These are phyloP conservation scores for Clavispora asparagi DNA, from an alignment of 805 yeast species.

Conservation along the genomic window DNA sequence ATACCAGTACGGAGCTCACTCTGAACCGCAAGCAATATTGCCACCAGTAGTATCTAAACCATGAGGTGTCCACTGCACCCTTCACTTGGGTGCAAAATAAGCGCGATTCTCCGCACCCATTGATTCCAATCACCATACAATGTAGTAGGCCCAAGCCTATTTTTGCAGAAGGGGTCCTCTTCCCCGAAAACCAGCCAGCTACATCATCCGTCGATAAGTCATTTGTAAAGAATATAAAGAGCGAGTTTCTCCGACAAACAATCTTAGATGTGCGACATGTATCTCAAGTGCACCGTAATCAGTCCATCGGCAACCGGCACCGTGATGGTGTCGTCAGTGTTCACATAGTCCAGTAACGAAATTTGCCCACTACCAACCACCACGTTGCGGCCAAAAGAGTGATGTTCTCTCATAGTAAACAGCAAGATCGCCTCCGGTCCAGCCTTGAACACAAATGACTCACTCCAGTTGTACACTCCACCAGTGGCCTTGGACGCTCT, in stretches of 20 bases:
- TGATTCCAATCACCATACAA: too few species aligned
- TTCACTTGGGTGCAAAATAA: too few species aligned
- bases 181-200: background rate
- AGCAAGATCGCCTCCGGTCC: conserved; percentile 54
- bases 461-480: conserved; percentile 53
- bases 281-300: conserved; percentile 37
- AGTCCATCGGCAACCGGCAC: conserved; percentile 34
- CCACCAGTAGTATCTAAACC: too few species aligned
- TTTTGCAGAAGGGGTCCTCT: too few species aligned
- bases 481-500: conserved; percentile 46
- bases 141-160: too few species aligned
- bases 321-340: conserved; percentile 37
- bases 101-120: too few species aligned
- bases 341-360: conserved; percentile 45
- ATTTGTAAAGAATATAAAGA: background rate
- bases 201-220: background rate
- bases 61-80: too few species aligned
- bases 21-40: too few species aligned
- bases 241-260: background rate
- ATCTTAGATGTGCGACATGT: conserved; percentile 8
- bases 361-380: conserved; percentile 59
- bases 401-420: conserved; percentile 61
- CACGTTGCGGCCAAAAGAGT: conserved; percentile 64
- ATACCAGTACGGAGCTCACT: too few species aligned
- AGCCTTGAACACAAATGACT: conserved; percentile 63